These are phyloP conservation scores for Penicillium maclennaniae DNA, from an alignment of 495 filamentous ascomycete genomes.

Conservation along the genomic window DNA sequence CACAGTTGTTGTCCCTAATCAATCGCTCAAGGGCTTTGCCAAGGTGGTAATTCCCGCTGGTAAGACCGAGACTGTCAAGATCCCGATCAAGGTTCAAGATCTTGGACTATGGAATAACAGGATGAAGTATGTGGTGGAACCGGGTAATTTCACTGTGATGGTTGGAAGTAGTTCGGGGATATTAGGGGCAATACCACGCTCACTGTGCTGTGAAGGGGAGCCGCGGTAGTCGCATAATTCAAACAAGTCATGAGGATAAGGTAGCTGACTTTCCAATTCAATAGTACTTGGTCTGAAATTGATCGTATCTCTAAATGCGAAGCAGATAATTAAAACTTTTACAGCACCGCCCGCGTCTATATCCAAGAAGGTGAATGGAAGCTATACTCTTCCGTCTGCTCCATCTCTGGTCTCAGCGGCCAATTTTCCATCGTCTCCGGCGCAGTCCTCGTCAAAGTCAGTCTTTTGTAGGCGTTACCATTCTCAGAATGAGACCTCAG, in stretches of 20 bases:
- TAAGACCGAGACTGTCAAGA: slow-evolving; percentile 51
- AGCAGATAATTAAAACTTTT: too few species aligned
- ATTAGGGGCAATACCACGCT: slow-evolving; percentile 53
- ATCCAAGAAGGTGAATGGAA: not conserved
- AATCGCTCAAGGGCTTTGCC: slow-evolving; percentile 63
- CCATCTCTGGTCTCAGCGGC: not conserved
- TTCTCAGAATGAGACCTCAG: not conserved
- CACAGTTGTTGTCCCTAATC: slow-evolving; percentile 62
- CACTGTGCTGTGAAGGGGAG: slow-evolving; percentile 32
- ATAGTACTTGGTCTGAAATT: too few species aligned
- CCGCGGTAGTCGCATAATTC: too few species aligned
- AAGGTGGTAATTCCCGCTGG: slow-evolving; percentile 62
- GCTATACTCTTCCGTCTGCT: not conserved
- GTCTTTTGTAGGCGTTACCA: not conserved
- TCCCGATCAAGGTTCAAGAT: slow-evolving; percentile 48
- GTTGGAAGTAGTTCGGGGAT: slow-evolving; percentile 56
- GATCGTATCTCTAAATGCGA: too few species aligned
- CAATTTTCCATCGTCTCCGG: not conserved
- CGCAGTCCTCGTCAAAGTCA: slow-evolving; percentile 11
- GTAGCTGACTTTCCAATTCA: not conserved
- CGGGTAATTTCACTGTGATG: slow-evolving; percentile 56
- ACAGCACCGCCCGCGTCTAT: not conserved
- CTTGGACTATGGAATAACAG: slow-evolving; percentile 58
- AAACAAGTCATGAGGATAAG: too few species aligned
- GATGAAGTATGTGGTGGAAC: slow-evolving; percentile 67